Percentiles rank a stretch among this genome's conserved stretches.
Evolutionary conservation across 2,329 filamentous ascomycete species (phyloP).

Genomic region (Tolypocladium ophioglossoides): DNA sequence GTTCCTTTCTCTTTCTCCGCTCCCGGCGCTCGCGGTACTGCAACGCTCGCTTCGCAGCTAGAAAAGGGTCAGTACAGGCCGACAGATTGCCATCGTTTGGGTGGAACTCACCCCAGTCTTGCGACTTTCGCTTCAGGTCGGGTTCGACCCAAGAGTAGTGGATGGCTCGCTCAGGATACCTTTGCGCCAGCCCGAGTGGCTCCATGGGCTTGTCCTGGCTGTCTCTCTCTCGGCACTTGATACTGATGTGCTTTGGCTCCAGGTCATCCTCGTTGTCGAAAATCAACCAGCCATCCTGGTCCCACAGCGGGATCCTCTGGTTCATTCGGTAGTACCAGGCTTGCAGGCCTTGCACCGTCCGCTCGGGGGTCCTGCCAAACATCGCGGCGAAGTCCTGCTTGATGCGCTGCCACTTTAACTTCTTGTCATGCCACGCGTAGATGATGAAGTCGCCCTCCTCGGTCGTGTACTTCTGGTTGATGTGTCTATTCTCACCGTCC

Average conservation of each 20-base stretch:
- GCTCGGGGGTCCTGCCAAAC: constrained; percentile 25
- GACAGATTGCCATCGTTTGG: background rate
- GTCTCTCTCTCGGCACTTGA: constrained; percentile 29
- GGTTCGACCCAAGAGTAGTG: constrained; percentile 33
- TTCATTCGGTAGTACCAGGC: constrained; percentile 35
- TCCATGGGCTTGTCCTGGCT: constrained; percentile 24
- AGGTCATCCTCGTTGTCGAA: constrained; percentile 28
- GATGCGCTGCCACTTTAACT: constrained; percentile 30
- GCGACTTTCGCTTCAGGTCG: constrained; percentile 25
- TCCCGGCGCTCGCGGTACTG: constrained; percentile 27
- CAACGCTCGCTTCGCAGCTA: constrained; percentile 22
- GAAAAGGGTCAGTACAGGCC: background rate
- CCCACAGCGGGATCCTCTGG: constrained; percentile 28
- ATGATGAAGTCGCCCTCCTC: constrained; percentile 34
- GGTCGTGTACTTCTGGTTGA: constrained; percentile 32
- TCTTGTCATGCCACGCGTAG: constrained; percentile 32
- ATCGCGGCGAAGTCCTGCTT: constrained; percentile 27
- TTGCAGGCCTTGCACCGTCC: constrained; percentile 29
- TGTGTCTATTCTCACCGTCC: constrained; percentile 26
- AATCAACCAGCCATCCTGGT: constrained; percentile 27
- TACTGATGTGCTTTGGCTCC: constrained; percentile 24
- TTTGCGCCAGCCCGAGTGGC: constrained; percentile 25
- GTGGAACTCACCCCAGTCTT: constrained; percentile 27
- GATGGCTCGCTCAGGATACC: constrained; percentile 37
- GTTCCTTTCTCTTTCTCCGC: constrained; percentile 26